These are phyloP conservation scores for Candida patagonica DNA, from an alignment of 805 yeast species.

Conservation along the genomic window DNA sequence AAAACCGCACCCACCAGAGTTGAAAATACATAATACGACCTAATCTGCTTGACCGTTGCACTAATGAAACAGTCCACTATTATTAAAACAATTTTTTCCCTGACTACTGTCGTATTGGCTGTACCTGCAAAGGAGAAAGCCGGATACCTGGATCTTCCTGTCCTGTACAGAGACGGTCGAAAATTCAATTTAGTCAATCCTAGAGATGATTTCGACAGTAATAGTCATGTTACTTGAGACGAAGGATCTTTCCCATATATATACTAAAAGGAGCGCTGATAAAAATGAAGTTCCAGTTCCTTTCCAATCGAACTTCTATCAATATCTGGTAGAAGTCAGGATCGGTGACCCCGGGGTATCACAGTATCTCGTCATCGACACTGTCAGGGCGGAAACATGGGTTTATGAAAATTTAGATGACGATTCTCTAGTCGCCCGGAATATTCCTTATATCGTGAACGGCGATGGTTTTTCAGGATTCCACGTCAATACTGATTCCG, in stretches of 20 bases:
- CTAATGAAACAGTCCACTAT: neutral
- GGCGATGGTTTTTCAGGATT: conserved; percentile 18
- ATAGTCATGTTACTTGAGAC: neutral
- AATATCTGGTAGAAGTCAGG: conserved; percentile 14
- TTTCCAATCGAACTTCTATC: no score
- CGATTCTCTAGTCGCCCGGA: conserved; percentile 20
- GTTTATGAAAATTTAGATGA: no score
- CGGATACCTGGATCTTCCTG: neutral
- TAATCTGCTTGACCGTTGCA: no score
- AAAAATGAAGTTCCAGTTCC: no score
- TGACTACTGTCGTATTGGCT: neutral
- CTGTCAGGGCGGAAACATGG: conserved; percentile 45
- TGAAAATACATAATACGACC: no score
- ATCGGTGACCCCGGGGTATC: conserved; percentile 37
- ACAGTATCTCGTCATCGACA: conserved; percentile 34
- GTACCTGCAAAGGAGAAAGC: neutral
- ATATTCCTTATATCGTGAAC: conserved; percentile 17
- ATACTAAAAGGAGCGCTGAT: no score
- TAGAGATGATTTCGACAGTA: neutral
- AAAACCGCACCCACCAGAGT: no score
- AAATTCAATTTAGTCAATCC: neutral
- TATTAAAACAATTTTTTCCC: neutral
- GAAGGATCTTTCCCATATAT: conserved; percentile 9
- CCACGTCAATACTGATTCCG: conserved; percentile 7
- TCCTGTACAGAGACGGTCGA: neutral